Evolutionary conservation across 2,329 filamentous ascomycete species (phyloP), one percentile per base, ranked within the genome.

Genomic region (Microdochium trichocladiopsis): DNA sequence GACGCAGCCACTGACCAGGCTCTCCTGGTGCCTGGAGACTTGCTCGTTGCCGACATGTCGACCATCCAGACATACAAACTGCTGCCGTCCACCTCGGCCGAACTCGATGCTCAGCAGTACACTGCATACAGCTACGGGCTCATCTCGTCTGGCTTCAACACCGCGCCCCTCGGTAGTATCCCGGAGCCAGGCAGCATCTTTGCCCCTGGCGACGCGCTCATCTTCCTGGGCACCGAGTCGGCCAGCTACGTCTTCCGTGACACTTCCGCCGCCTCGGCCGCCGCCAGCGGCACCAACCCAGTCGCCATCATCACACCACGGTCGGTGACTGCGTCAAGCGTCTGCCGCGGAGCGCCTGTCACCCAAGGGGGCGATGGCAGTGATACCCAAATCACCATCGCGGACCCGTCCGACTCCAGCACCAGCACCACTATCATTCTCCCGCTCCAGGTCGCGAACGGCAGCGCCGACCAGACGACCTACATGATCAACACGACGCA

Each of bases 91-190:
- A 56, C 51, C 4, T 50, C 49, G 2, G 53, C 5, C 52, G 53
- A 8, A 41, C 50, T 55, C 14, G 62, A 56, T n/a, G 69, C 71
- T 23, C 61, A 72, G 22, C 62, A 72, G 49, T 75, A 71, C 48
- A 72, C 69, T 1, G 73, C 74, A 12, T 73, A 75, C 24, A 74
- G 71, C 48, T 74, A 70, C 50, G 72, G 73, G 9, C 65, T 64
- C 11, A 55, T 74, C 10, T 66, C 65, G 2, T 64, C 67, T 4
- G 66, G 63, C 2, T 68, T 62, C 49, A 51, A 53, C 22, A 51
- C 58, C 9, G 64, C 53, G 2, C 2, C 2, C 0, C 28, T 63
- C 2, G 51, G 56, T 2, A 43, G 56, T 1, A 50, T 61, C 2
- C 72, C 70, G 0, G 16, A 14, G 6, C 58, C 67, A 0, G 67